Evolutionary conservation across 2,329 filamentous ascomycete species (phyloP), one percentile per base, ranked within the genome.

Genomic region (Alternaria consortialis): DNA sequence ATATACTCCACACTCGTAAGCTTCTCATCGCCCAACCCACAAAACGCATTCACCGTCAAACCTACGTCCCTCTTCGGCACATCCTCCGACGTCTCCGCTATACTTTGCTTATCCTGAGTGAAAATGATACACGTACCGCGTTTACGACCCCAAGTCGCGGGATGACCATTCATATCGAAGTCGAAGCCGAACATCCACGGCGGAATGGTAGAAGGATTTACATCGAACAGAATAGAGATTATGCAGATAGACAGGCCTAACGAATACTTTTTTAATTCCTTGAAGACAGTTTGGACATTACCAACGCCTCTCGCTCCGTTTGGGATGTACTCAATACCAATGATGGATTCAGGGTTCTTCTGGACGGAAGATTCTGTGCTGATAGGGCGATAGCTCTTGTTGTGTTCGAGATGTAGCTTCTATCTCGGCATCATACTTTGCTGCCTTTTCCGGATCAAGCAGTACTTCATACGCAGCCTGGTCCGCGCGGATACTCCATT

Each of bases 131-230:
- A 53, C 15, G 50, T 53, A 17, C 29, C 48, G 12, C 23, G 40
- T 12, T 34, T 23, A 5, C 32, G 20, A 25, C 44, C n/a, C 17
- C 29, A 25, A 5, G 39, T 31, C 40, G 36, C 37, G 11, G 37
- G 37, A 39, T 39, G 31, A 32, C 39, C 17, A 27, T 37, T 58
- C 39, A 47, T 53, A 11, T 47, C 39, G 17, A 53, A 53, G 2
- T 56, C 12, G 11, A 56, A 56, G 39, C 34, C 54, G 25, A 44
- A 64, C 29, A 27, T 60, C 31, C 40, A 64, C 20, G 23, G 40
- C 9, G 32, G 48, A 6, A 40, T 40, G 3, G 13, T 31, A 4
- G 7, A 0, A 1, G n/a, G n/a, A n/a, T n/a, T 39, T 9, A 20
- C 20, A 2, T 17, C 37, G 11, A 9, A 39, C 37, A n/a, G 37